phyloP scores from a whole-genome alignment of 495 filamentous ascomycete species.

The Neurospora sp. region DNA sequence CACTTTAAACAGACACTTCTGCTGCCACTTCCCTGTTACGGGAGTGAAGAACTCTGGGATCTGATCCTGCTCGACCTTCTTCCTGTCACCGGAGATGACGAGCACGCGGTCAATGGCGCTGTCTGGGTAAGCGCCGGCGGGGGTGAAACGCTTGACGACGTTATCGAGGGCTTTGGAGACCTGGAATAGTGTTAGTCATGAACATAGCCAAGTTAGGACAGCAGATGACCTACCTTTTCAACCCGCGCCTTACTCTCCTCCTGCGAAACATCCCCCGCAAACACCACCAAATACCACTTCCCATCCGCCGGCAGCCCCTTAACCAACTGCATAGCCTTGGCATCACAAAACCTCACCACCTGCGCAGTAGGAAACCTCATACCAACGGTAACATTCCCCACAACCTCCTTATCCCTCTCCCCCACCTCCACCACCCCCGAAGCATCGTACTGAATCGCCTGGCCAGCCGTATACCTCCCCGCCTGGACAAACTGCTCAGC shows the following conservation, averaged over 20 bases:
- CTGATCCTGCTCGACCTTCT: slow-evolving; percentile 45
- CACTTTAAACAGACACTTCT: slow-evolving; percentile 51
- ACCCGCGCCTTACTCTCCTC: slow-evolving; percentile 23
- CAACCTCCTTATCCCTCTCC: slow-evolving; percentile 21
- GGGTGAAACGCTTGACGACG: slow-evolving; percentile 37
- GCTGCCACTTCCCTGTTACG: slow-evolving; percentile 46
- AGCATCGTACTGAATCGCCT: slow-evolving; percentile 47
- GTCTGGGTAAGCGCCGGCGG: slow-evolving; percentile 36
- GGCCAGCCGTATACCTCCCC: slow-evolving; percentile 54
- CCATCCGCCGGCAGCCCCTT: slow-evolving; percentile 43
- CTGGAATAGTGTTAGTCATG: not conserved
- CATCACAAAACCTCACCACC: slow-evolving; percentile 49
- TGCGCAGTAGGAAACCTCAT: slow-evolving; percentile 48
- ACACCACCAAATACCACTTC: slow-evolving; percentile 51
- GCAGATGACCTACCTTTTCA: slow-evolving; percentile 36
- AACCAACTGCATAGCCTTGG: slow-evolving; percentile 43
- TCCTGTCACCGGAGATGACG: slow-evolving; percentile 43
- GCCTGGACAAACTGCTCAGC: slow-evolving; percentile 50
- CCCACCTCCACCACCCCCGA: slow-evolving; percentile 35
- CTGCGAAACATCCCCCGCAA: slow-evolving; percentile 41
- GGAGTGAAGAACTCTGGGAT: slow-evolving; percentile 53
- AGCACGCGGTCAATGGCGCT: slow-evolving; percentile 52
- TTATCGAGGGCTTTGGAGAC: slow-evolving; percentile 20
- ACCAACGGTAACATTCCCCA: slow-evolving; percentile 39
- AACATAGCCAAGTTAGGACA: too few species aligned